phyloP scores from a whole-genome alignment of 2,329 filamentous ascomycete genomes.

The Venturia aucupariae region DNA sequence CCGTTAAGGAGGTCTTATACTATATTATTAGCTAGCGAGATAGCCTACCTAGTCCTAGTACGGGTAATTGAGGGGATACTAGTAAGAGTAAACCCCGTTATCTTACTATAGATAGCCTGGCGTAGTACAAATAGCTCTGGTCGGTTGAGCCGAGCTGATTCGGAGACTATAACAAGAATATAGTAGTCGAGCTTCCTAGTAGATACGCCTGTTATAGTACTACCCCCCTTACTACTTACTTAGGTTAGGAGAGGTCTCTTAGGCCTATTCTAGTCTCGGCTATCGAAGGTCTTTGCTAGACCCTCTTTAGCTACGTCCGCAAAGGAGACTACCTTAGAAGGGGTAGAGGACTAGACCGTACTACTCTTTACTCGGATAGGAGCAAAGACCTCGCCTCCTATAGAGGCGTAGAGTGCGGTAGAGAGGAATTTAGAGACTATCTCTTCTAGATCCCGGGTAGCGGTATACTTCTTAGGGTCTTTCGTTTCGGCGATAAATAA shows the following conservation, averaged over 20 bases:
- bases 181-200: background rate
- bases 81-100: background rate
- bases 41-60: background rate
- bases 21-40: background rate
- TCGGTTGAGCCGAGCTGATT: background rate
- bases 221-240: background rate
- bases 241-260: background rate
- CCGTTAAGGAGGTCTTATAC: background rate
- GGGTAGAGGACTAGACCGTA: background rate
- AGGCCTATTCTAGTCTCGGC: background rate
- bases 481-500: background rate
- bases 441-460: background rate
- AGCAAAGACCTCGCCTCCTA: background rate
- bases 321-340: background rate
- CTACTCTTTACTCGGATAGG: background rate
- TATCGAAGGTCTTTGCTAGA: too few species aligned
- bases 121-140: background rate
- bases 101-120: background rate
- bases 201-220: background rate
- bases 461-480: background rate
- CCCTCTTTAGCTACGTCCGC: background rate
- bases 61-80: background rate
- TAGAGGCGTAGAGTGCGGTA: background rate
- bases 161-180: background rate
- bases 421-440: background rate